Evolutionary conservation across 2,329 filamentous ascomycete species (phyloP), one percentile per base, ranked within the genome.

Genomic region (Pestalotiopsis sp.): DNA sequence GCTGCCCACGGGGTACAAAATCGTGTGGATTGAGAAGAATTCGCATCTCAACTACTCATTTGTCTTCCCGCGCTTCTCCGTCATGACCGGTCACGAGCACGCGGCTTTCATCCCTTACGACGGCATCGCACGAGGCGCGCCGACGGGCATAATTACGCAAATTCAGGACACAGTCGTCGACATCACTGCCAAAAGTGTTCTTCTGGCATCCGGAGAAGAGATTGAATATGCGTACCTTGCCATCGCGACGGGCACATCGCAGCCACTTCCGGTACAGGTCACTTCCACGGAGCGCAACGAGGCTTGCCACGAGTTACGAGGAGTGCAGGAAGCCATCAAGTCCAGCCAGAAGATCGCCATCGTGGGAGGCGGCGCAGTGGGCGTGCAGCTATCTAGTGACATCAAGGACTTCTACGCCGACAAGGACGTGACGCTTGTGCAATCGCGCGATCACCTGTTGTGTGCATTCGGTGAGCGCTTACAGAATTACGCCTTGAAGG

Each of bases 1-100:
- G 0, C 69, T 85, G 0, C 82, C 83, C 0, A 80, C 79, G 0
- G 82, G 82, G 3, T 85, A 82, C 68, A 75, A 80, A 62, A 82
- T 87, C 1, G 70, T 86, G 0, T 71, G 86, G 4, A 75, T 87
- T 36, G 86, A 88, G 70, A 84, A 81, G 65, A 85, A 86, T 68
- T 83, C 81, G 9, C 86, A 87, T 74, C 84, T 87, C 69, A 82
- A 87, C 68, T 84, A 83, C 66, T 77, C 82, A 0, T 88, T 84
- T n/a, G 74, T 74, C 4, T 85, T 87, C 69, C 85, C 85, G 0
- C 77, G 86, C 9, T 85, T 82, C 64, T 80, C 79, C 3, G 82
- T 86, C 4, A 72, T 85, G 0, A 69, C 73, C 2, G 81, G 78
- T 2, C 78, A 82, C 49, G 84, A 86, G 66, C 73, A 83, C 36